A percentile compares a stretch with the other conserved stretches of the same genome.
Evolutionary conservation across 2,329 filamentous ascomycete species (phyloP).

Genomic region (Arthrobotrys sinensis): DNA sequence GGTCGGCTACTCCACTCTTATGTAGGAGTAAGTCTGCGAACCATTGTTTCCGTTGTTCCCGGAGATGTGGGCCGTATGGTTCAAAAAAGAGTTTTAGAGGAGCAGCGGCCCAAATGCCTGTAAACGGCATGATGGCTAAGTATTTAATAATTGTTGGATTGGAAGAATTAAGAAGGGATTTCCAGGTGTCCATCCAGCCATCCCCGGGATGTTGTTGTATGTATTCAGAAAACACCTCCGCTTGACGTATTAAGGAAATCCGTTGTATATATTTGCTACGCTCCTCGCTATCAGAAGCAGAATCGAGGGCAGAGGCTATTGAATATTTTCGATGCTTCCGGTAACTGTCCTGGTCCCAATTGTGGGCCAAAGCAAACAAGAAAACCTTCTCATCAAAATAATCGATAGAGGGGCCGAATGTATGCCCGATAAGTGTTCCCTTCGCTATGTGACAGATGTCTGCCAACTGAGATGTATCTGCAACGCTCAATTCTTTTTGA

Average conservation of each 20-base stretch:
- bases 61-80: conserved; percentile 5
- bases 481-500: background rate
- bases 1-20: background rate
- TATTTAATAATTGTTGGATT: conserved; percentile 40
- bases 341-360: background rate
- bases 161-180: background rate
- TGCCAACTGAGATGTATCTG: background rate
- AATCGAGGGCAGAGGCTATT: no score
- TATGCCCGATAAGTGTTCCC: background rate
- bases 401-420: background rate
- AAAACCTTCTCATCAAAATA: conserved; percentile 14
- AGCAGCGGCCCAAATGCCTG: conserved; percentile 9
- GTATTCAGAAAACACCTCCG: background rate
- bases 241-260: background rate
- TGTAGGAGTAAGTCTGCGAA: background rate
- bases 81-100: conserved; percentile 14
- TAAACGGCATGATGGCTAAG: conserved; percentile 34
- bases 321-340: background rate
- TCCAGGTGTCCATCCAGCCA: conserved; percentile 31
- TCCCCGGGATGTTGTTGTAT: background rate
- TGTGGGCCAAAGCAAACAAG: background rate
- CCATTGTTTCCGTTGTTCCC: background rate
- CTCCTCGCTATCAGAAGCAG: no score
- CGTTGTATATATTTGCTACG: no score
- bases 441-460: background rate